A percentile compares a stretch with the other conserved stretches of the same genome.
phyloP scores from a whole-genome alignment of 75 land plant species.

The Pinus tabuliformis region DNA sequence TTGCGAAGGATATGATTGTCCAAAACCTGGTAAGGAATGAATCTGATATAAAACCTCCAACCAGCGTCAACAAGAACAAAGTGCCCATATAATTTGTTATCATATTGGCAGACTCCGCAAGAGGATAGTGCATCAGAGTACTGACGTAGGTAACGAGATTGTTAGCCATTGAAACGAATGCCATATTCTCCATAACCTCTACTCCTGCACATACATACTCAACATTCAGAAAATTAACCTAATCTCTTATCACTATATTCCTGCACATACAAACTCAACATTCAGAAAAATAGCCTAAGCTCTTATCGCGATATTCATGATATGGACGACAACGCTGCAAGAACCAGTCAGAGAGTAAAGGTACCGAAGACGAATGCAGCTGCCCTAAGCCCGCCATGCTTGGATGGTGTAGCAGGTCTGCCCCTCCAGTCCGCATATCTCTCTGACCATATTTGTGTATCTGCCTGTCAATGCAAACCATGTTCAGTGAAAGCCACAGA shows the following conservation, averaged over 20 bases:
- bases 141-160: conserved; percentile 31
- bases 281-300: neutral
- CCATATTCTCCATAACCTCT: conserved; percentile 38
- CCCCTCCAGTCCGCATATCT: conserved; percentile 75
- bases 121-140: conserved; percentile 14
- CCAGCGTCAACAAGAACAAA: conserved; percentile 17
- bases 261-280: conserved; percentile 8
- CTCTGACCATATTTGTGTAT: conserved; percentile 1
- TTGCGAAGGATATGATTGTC: conserved; percentile 12
- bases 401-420: conserved; percentile 49
- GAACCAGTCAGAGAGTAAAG: neutral
- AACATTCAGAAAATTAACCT: neutral
- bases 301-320: no score
- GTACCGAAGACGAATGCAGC: conserved; percentile 76
- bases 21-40: conserved; percentile 23
- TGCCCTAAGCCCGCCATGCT: conserved; percentile 81
- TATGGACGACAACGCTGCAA: neutral
- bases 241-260: neutral
- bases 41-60: conserved; percentile 44
- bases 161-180: conserved; percentile 16
- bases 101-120: conserved; percentile 21
- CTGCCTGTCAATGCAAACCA: no score
- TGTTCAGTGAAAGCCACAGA: no score
- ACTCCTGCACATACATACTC: conserved; percentile 14
- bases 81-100: conserved; percentile 49